A percentile compares a stretch with the other conserved stretches of the same genome.
These are phyloP conservation scores for Annulohypoxylon maeteangense DNA, from an alignment of 495 filamentous ascomycete species.

Conservation along the genomic window DNA sequence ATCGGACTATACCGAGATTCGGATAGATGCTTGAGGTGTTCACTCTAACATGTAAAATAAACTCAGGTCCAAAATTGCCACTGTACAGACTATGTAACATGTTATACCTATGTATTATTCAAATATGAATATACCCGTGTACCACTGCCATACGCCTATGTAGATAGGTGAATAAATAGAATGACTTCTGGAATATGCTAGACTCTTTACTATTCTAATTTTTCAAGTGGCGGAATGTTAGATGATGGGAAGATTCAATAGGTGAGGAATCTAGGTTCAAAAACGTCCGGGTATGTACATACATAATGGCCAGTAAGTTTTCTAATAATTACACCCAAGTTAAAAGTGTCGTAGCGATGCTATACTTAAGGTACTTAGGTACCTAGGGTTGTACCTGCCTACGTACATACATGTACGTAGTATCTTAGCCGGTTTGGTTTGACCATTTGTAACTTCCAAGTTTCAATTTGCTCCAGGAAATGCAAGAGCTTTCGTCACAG, in stretches of 20 bases:
- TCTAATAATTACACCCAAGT: conserved; percentile 9
- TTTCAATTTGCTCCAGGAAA: conserved; percentile 19
- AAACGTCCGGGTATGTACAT: too few relatives aligned
- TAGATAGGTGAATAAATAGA: neutral
- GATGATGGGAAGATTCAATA: neutral
- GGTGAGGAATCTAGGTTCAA: conserved; percentile 24
- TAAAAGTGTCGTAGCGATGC: neutral
- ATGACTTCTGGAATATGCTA: conserved; percentile 30
- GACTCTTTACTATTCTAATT: conserved; percentile 1
- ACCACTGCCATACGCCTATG: neutral
- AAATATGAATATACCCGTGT: neutral
- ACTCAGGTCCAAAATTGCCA: conserved; percentile 23
- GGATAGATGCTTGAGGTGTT: conserved; percentile 30
- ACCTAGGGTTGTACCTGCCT: neutral
- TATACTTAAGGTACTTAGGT: neutral
- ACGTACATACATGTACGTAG: neutral
- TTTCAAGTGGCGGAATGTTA: conserved; percentile 3
- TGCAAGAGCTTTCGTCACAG: conserved; percentile 6
- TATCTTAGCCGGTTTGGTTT: conserved; percentile 2
- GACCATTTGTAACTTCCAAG: conserved; percentile 9
- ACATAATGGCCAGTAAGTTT: conserved; percentile 8
- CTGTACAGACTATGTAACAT: conserved; percentile 1
- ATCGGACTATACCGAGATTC: conserved; percentile 38
- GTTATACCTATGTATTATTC: neutral
- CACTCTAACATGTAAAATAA: conserved; percentile 8